Evolutionary conservation across 140 eudicot species (phyloP), one percentile per base, ranked within the genome.

Genomic region (Flaveria floridana): DNA sequence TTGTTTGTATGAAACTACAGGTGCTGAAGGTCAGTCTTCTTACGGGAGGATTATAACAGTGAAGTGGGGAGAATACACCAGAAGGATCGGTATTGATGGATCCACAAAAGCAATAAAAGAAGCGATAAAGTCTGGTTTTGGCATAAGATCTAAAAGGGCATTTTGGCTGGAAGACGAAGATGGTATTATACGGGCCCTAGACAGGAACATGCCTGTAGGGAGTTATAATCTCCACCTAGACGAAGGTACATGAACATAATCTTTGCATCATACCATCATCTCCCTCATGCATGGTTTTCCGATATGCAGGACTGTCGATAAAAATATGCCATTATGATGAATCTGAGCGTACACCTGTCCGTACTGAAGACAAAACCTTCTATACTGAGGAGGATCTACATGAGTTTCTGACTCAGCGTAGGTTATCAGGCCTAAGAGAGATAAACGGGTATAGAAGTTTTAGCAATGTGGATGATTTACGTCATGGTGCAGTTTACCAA

Each of bases 141-240:
- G 92, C 63, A 71, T 87, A 53, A 58, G 92, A 77, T 76, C 92
- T 50, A 82, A 80, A 52, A 86, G 92, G 0, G 84, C 87, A 15
- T 84, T 87, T 78, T 87, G 92, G 87, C 68, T 87, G 82, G 92
- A 87, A 75, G 92, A 87, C 65, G 89, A 87, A 14, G 87, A 84
- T 70, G 77, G 81, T 44, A 74, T 87, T 44, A 76, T 85, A 41
- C 85, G 87, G 14, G 68, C 82, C 28, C 77, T 87, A 71, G 92
- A 87, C 73, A 82, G 87, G 65, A 85, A 59, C 80, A 87, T 87
- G 92, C 92, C 89, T 11, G 72, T 77, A 12, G 82, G 89, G 53
- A 74, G 41, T 23, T 87, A 87, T 51, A 79, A 85, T 39, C 87
- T 87, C 50, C 92, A 87, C 75, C 77, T 87, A 70, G 82, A 81